phyloP scores from a whole-genome alignment of 2,329 filamentous ascomycete species.

The Ophiosphaerella herpotricha region DNA sequence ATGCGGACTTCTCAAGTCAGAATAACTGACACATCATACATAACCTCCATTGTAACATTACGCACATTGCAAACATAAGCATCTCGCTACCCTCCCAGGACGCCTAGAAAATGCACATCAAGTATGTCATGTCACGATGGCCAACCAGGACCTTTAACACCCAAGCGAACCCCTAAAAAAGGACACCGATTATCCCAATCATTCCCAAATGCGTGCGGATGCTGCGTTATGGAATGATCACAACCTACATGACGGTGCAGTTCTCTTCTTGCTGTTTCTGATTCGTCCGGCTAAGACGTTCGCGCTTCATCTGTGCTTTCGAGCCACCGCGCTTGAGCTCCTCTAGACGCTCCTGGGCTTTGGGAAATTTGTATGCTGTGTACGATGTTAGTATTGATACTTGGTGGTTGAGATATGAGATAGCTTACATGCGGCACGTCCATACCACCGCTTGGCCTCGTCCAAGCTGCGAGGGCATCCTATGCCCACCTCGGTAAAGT shows the following conservation, averaged over 20 bases:
- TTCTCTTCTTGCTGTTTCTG: slow-evolving; percentile 87
- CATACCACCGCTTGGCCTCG: slow-evolving; percentile 98
- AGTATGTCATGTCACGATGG: too few species aligned
- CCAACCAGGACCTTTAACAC: too few species aligned
- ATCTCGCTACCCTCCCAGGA: too few species aligned
- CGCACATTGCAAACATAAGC: too few species aligned
- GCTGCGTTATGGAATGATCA: too few species aligned
- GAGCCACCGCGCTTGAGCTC: slow-evolving; percentile 83
- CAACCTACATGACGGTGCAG: slow-evolving; percentile 74
- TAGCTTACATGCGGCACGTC: slow-evolving; percentile 87
- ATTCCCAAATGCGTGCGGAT: not conserved
- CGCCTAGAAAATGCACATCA: too few species aligned
- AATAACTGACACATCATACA: too few species aligned
- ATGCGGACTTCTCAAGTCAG: too few species aligned
- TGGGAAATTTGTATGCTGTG: slow-evolving; percentile 88
- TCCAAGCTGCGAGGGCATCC: slow-evolving; percentile 84
- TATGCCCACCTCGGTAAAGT: slow-evolving; percentile 95
- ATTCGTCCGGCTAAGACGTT: slow-evolving; percentile 80
- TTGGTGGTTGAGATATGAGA: not conserved
- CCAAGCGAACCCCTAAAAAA: too few species aligned
- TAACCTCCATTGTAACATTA: too few species aligned
- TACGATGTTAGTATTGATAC: slow-evolving; percentile 14
- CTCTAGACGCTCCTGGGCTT: slow-evolving; percentile 88
- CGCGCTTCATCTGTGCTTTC: slow-evolving; percentile 72
- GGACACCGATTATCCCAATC: too few species aligned